phyloP scores from a whole-genome alignment of 257 asterid species.

The Solanum raphanifolium region DNA sequence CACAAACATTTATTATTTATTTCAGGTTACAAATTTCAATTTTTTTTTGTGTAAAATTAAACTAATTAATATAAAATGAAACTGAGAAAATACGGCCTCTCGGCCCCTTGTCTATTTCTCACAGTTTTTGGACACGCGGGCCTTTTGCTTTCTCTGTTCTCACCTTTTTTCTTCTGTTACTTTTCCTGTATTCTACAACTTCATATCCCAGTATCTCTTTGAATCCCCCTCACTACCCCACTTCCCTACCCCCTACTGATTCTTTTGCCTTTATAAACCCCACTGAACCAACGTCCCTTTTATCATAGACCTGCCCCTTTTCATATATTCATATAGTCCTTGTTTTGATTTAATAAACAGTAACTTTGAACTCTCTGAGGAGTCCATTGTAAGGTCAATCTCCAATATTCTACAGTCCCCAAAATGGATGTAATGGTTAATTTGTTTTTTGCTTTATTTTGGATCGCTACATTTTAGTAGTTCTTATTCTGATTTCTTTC shows the following conservation, averaged over 20 bases:
- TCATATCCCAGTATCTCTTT: neutral
- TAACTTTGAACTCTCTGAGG: neutral
- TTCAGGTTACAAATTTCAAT: fast-evolving
- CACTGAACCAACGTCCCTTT: neutral
- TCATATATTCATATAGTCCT: neutral
- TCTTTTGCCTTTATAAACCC: neutral
- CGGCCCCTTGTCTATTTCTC: conserved; percentile 14
- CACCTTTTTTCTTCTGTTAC: neutral
- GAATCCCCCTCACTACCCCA: neutral
- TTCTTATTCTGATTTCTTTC: neutral
- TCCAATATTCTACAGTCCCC: neutral
- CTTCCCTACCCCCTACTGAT: neutral
- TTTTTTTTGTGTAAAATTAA: too few relatives aligned
- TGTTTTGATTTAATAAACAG: neutral
- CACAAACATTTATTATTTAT: too few relatives aligned
- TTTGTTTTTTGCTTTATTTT: too few relatives aligned
- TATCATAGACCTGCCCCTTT: neutral
- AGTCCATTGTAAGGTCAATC: neutral
- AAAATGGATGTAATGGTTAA: neutral
- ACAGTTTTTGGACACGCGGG: conserved; percentile 21
- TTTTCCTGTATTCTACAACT: neutral
- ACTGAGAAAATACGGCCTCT: neutral
- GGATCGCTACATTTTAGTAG: neutral
- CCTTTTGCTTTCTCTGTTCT: neutral
- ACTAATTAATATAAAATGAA: too few relatives aligned